Conservation (phyloP, 495 filamentous ascomycete genomes). For the Venustampulla echinocandica region DNA sequence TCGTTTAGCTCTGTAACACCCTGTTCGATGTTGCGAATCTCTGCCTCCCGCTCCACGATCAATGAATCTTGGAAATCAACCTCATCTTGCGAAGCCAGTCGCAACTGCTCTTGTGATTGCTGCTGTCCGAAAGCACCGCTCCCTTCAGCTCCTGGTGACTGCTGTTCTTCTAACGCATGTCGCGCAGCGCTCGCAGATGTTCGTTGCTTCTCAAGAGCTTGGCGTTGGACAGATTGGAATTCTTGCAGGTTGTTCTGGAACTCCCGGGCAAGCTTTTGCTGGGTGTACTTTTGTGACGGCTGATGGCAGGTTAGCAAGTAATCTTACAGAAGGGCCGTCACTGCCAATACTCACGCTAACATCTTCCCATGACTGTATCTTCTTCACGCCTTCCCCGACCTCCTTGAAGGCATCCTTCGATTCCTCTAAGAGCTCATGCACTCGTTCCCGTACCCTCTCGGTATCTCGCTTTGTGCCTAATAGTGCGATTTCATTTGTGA, state of each 20-base stretch:
- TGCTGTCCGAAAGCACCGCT: conserved; percentile 30
- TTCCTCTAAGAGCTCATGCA: conserved; percentile 78
- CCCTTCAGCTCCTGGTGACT: conserved; percentile 28
- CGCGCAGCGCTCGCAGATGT: conserved; percentile 75
- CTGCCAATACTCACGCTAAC: conserved; percentile 58
- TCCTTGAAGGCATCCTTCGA: conserved; percentile 82
- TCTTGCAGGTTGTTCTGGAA: conserved; percentile 79
- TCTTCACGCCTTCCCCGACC: conserved; percentile 87
- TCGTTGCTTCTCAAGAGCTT: conserved; percentile 85
- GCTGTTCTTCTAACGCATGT: conserved; percentile 52
- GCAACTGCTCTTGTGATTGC: conserved; percentile 69
- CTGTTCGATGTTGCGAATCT: conserved; percentile 96
- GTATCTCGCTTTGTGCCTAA: conserved; percentile 88
- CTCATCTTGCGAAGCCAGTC: conserved; percentile 84
- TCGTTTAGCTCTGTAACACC: conserved; percentile 92
- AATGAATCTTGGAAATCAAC: conserved; percentile 96
- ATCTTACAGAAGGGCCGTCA: neutral
- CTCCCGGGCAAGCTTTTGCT: conserved; percentile 86
- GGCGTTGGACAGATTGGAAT: conserved; percentile 83
- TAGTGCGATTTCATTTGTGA: conserved; percentile 71
- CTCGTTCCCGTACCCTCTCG: conserved; percentile 79
- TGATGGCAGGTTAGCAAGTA: conserved; percentile 29
- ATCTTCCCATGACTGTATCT: conserved; percentile 82
- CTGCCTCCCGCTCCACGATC: conserved; percentile 89
- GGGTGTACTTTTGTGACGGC: conserved; percentile 89